Percentiles rank a stretch among this genome's conserved stretches.
These are phyloP conservation scores for Fragaria nilgerrensis DNA, from an alignment of 306 rosid genomes.

Conservation along the genomic window DNA sequence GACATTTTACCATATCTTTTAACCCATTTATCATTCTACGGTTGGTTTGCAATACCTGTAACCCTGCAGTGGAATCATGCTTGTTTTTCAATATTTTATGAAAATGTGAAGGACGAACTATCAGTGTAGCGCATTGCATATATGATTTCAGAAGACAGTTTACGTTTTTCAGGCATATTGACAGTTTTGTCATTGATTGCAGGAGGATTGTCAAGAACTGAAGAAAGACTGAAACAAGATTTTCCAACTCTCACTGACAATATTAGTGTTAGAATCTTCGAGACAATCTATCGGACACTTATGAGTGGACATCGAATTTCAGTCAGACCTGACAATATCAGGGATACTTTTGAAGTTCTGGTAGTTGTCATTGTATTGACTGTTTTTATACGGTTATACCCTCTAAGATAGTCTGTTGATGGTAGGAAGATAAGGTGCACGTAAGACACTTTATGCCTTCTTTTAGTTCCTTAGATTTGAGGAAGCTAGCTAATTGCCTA, in stretches of 20 bases:
- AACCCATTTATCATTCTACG: conserved; percentile 1
- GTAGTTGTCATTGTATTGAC: background rate
- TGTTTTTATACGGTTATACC: background rate
- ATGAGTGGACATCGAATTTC: background rate
- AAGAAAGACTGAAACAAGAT: conserved; percentile 12
- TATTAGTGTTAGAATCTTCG: background rate
- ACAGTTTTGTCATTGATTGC: conserved; percentile 6
- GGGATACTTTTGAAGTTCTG: background rate
- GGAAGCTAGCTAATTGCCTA: background rate
- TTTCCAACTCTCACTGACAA: background rate
- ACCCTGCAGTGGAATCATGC: background rate
- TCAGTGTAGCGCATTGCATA: background rate
- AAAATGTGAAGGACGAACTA: background rate
- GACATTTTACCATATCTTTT: background rate
- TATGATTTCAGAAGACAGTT: background rate
- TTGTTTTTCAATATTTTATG: background rate
- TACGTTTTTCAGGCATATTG: background rate
- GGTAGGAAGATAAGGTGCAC: background rate
- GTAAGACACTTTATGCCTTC: background rate
- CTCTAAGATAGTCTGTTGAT: background rate
- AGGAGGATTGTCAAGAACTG: conserved; percentile 27
- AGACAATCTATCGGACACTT: background rate
- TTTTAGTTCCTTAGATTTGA: background rate
- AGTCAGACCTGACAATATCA: background rate
- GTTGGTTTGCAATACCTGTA: background rate